phyloP scores from a whole-genome alignment of 257 asterid species.

The Primulina huaijiensis region DNA sequence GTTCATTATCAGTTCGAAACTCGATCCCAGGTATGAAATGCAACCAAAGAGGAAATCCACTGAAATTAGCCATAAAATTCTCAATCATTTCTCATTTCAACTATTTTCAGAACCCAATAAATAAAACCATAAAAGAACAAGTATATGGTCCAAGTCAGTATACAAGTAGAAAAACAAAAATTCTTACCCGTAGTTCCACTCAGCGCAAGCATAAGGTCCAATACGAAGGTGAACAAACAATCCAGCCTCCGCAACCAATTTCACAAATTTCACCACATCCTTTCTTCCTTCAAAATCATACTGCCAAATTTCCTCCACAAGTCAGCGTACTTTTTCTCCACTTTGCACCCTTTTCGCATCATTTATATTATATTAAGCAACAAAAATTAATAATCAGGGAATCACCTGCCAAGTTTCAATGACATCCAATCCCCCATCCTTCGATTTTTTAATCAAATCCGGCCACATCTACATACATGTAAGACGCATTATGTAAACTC shows the following conservation, averaged over 20 bases:
- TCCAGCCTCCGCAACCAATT: constrained; percentile 72
- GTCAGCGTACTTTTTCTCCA: too few species aligned
- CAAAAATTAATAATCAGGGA: too few species aligned
- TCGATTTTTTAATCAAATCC: constrained; percentile 71
- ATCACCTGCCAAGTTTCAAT: constrained; percentile 46
- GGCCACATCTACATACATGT: constrained; percentile 76
- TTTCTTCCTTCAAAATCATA: constrained; percentile 75
- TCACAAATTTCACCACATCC: constrained; percentile 73
- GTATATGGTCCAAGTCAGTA: too few species aligned
- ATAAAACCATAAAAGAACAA: background rate
- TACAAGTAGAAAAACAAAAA: background rate
- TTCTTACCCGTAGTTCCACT: constrained; percentile 85
- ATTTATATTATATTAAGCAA: too few species aligned
- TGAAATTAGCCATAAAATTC: constrained; percentile 28
- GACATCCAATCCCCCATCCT: constrained; percentile 81
- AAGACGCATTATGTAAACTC: too few species aligned
- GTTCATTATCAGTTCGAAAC: constrained; percentile 77
- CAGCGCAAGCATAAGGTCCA: constrained; percentile 91
- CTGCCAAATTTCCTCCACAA: constrained; percentile 42
- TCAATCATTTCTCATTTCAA: background rate
- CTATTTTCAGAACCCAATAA: background rate
- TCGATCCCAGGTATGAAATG: constrained; percentile 77
- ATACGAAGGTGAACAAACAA: constrained; percentile 65
- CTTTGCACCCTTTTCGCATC: too few species aligned
- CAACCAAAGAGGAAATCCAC: constrained; percentile 97